Percentiles rank a stretch among this genome's conserved stretches.
Conservation (phyloP, 352 stramenopile genomes). For the Globisporangium barbulae region DNA sequence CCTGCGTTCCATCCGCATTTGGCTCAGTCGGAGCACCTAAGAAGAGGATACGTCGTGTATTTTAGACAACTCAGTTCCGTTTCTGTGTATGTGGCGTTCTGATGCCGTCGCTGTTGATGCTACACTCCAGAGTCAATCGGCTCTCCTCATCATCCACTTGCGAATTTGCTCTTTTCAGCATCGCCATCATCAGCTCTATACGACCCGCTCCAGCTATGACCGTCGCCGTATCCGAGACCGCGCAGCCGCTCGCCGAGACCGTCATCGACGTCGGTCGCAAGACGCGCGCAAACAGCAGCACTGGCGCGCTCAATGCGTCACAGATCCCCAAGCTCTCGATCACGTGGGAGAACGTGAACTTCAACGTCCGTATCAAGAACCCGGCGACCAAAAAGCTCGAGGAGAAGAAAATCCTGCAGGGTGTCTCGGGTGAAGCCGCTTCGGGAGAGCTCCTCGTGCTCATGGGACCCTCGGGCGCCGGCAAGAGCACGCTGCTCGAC, state of each 20-base stretch:
- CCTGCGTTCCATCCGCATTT: too few species aligned
- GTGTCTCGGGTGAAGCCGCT: slow-evolving; percentile 31
- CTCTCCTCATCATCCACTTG: background rate
- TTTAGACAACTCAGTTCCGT: too few species aligned
- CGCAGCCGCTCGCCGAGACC: background rate
- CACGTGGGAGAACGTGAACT: slow-evolving; percentile 31
- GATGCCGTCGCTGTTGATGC: background rate
- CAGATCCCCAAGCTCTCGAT: slow-evolving; percentile 29
- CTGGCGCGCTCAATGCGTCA: slow-evolving; percentile 26
- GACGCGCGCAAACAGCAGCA: slow-evolving; percentile 22
- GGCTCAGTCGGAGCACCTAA: too few species aligned
- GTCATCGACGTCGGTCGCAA: slow-evolving; percentile 17
- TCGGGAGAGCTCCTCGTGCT: slow-evolving; percentile 31
- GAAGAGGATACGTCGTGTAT: too few species aligned
- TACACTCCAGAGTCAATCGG: background rate
- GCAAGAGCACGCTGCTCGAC: slow-evolving; percentile 40
- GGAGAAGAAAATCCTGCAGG: slow-evolving; percentile 39
- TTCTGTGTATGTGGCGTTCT: background rate
- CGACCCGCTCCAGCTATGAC: background rate
- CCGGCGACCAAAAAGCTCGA: slow-evolving; percentile 21
- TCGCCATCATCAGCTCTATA: background rate
- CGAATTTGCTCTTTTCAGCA: background rate
- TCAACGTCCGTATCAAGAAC: slow-evolving; percentile 27
- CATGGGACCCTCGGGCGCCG: slow-evolving; percentile 38
- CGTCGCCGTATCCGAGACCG: background rate